Conservation (phyloP, 1,284 basidiomycete species). For the Thecaphora thlaspeos region DNA sequence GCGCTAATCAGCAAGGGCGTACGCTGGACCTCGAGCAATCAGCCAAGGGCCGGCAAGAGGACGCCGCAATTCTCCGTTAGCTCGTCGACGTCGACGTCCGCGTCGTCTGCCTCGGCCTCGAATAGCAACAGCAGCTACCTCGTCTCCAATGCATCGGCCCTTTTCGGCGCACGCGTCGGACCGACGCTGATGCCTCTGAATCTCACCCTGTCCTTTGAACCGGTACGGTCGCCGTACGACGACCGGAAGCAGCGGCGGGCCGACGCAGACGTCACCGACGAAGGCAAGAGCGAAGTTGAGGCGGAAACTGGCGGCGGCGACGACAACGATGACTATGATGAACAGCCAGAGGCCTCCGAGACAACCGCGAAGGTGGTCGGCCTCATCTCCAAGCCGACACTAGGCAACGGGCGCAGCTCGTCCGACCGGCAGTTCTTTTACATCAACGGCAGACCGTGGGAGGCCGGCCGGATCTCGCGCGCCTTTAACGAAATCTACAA, state of each 20-base stretch:
- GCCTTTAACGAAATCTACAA: slow-evolving; percentile 55
- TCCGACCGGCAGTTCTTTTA: slow-evolving; percentile 91
- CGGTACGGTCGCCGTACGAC: not conserved
- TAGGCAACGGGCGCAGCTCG: slow-evolving; percentile 65
- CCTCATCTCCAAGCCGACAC: slow-evolving; percentile 73
- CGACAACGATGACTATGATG: not conserved
- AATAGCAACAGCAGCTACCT: slow-evolving; percentile 58
- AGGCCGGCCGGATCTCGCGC: slow-evolving; percentile 58
- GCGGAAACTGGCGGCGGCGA: not conserved
- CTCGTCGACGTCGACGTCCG: slow-evolving; percentile 63
- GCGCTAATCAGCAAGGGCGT: slow-evolving; percentile 73
- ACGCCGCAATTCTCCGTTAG: slow-evolving; percentile 72
- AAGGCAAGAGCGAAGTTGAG: not conserved
- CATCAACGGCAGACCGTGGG: slow-evolving; percentile 88
- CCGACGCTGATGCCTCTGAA: slow-evolving; percentile 72
- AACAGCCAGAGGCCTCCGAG: slow-evolving; percentile 13
- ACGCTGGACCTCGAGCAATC: slow-evolving; percentile 74
- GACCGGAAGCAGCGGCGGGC: too few relatives aligned
- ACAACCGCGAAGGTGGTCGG: slow-evolving; percentile 67
- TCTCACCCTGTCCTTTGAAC: slow-evolving; percentile 59
- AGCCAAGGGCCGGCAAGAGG: slow-evolving; percentile 71
- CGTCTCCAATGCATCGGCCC: slow-evolving; percentile 68
- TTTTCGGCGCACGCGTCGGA: slow-evolving; percentile 82
- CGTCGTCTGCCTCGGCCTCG: too few relatives aligned
- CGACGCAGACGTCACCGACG: not conserved